A percentile compares a stretch with the other conserved stretches of the same genome.
Conservation (phyloP, 345 rosid species). For the Citrus mangshanensis region DNA sequence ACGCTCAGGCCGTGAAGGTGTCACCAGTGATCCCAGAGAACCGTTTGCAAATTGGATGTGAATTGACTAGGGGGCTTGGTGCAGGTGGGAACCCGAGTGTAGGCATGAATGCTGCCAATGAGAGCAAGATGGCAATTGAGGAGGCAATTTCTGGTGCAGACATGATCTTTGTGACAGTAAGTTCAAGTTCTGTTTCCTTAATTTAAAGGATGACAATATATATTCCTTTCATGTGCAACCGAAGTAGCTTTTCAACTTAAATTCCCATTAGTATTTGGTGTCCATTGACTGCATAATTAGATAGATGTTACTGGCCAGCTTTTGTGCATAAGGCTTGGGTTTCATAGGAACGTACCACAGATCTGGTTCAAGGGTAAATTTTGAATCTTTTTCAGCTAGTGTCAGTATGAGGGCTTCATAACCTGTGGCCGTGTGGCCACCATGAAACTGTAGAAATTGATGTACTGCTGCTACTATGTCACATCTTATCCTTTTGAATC, state of each 20-base stretch:
- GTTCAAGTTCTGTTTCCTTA: conserved; percentile 20
- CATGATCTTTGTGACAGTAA: conserved; percentile 95
- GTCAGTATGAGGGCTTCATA: neutral
- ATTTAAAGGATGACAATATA: neutral
- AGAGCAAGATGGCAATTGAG: conserved; percentile 76
- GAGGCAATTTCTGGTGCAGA: conserved; percentile 84
- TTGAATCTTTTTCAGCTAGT: neutral
- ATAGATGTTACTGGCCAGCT: neutral
- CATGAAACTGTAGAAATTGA: no score
- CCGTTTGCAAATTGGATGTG: conserved; percentile 81
- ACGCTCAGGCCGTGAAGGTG: conserved; percentile 80
- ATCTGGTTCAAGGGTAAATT: neutral
- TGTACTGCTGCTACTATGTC: no score
- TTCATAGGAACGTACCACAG: neutral
- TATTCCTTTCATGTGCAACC: neutral
- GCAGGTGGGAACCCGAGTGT: conserved; percentile 96
- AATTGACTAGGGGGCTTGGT: conserved; percentile 90
- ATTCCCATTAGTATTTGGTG: neutral
- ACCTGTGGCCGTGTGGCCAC: neutral
- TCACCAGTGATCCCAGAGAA: conserved; percentile 71
- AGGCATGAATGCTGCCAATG: conserved; percentile 92
- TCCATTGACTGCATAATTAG: neutral
- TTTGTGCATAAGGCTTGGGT: neutral
- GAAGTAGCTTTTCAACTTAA: neutral
- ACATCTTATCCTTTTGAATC: no score